Evolutionary conservation across 2,329 filamentous ascomycete species (phyloP).

Genomic region (Paracamarosporium sp.): DNA sequence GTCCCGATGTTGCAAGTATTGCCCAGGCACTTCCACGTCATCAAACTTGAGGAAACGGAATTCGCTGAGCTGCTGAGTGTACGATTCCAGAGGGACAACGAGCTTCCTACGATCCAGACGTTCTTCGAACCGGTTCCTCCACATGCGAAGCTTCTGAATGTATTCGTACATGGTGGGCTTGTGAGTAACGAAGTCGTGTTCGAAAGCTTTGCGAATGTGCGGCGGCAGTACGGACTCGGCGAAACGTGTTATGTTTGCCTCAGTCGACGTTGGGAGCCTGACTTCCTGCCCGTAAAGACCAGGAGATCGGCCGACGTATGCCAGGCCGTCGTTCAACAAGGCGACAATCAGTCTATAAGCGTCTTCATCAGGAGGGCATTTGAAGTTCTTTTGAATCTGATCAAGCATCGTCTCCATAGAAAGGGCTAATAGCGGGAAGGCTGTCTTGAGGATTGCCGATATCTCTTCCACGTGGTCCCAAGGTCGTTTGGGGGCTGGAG

Average conservation of each 20-base stretch:
- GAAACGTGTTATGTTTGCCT: constrained; percentile 96
- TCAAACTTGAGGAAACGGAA: constrained; percentile 98
- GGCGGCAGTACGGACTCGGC: constrained; percentile 93
- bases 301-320: constrained; percentile 89
- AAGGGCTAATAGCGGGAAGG: constrained; percentile 91
- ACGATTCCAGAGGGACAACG: constrained; percentile 78
- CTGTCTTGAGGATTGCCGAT: constrained; percentile 93
- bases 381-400: constrained; percentile 98
- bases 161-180: constrained; percentile 99
- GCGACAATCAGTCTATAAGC: constrained; percentile 98
- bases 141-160: constrained; percentile 93
- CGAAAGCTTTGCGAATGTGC: constrained; percentile 95
- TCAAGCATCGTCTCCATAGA: constrained; percentile 99
- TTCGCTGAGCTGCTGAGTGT: constrained; percentile 90
- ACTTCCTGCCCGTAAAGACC: constrained; percentile 87
- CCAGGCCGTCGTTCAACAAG: constrained; percentile 90
- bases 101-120: constrained; percentile 86
- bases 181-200: constrained; percentile 93
- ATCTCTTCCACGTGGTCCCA: constrained; percentile 98
- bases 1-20: constrained; percentile 96
- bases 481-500: constrained; percentile 68
- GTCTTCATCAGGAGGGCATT: constrained; percentile 97
- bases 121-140: constrained; percentile 98
- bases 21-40: constrained; percentile 95
- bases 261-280: constrained; percentile 87